Evolutionary conservation across 306 rosid genomes (phyloP), one percentile per base, ranked within the genome.

Genomic region (Oemleria cerasiformis): DNA sequence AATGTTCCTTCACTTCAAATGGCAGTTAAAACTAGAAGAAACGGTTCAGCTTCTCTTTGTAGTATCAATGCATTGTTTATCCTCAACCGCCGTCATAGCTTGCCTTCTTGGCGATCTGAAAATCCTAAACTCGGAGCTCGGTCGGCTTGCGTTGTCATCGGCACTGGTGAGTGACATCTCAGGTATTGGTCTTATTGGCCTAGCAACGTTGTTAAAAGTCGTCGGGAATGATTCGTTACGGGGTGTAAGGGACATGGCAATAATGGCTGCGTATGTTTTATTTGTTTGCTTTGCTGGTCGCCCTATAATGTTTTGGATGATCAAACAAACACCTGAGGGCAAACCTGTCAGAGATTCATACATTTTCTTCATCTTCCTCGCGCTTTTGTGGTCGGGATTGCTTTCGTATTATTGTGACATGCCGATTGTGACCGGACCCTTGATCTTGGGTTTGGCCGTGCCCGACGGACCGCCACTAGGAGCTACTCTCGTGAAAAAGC

Each of bases 391-490:
- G 0, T 17, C 84, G 0, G 72, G 82, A 5, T 72, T 80, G 62
- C 53, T 67, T 1, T 48, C 92, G 1, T 16, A 81, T 59, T 62
- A 17, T 1, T 65, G 75, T 41, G 77, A 77, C 36, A 50, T 76
- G 58, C 48, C 62, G 15, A 59, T 72, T n/a, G 56, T 83, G 5
- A 44, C 73, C 9, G 91, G 92, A 7, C 86, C 97, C 12, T 81
- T 81, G 68, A 34, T 82, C 0, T 50, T 92, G 67, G 96, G 97
- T 30, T 56, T 88, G 78, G 88, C 88, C 3, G 78, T 86, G 14
- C 97, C 97, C 0, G 89, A 75, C 8, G 92, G 91, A 17, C 97
- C 90, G 0, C 97, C 97, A 0, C 45, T 92, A 7, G 96, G 97
- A 61, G 72, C 92, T 0, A 80, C 90, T 1, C 56, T 92, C 5